Conservation (phyloP, 768 basidiomycete species). For the Leccinum boreale region DNA sequence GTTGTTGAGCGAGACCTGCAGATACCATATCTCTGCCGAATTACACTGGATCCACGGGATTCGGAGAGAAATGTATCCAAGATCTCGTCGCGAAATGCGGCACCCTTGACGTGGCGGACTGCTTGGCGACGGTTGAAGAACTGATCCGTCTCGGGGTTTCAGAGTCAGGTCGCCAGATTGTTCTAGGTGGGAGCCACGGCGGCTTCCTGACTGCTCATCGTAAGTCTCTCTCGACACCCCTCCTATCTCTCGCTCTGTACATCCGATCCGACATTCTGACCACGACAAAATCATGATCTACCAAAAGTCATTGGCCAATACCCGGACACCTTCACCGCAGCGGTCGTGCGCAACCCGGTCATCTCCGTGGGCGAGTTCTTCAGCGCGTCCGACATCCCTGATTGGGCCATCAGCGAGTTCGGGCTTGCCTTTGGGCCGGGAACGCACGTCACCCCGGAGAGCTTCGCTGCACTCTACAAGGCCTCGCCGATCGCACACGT, state of each 20-base stretch:
- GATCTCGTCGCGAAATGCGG: conserved; percentile 58
- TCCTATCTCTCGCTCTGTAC: not conserved
- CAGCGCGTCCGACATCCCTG: conserved; percentile 59
- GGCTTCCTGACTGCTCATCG: conserved; percentile 57
- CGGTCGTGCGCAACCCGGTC: conserved; percentile 67
- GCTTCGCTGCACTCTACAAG: conserved; percentile 41
- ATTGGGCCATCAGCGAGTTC: conserved; percentile 55
- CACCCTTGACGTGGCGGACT: conserved; percentile 62
- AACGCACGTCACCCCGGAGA: conserved; percentile 42
- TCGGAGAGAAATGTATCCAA: conserved; percentile 57
- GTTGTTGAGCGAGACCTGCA: conserved; percentile 15
- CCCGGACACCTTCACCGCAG: conserved; percentile 60
- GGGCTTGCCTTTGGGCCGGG: conserved; percentile 33
- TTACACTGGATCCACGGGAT: conserved; percentile 68
- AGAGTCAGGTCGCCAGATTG: conserved; percentile 47
- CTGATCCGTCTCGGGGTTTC: conserved; percentile 51
- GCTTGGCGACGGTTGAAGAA: conserved; percentile 50
- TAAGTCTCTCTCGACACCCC: not conserved
- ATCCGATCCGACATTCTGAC: not conserved
- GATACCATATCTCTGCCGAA: conserved; percentile 61
- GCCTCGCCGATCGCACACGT: conserved; percentile 59
- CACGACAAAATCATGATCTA: not conserved
- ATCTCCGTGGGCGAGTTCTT: conserved; percentile 54
- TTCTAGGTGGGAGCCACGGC: conserved; percentile 69
- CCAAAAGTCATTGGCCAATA: conserved; percentile 52